Base-by-base conservation (phyloP, 768 basidiomycete species). In the Xerocomellus amylosporus region DNA sequence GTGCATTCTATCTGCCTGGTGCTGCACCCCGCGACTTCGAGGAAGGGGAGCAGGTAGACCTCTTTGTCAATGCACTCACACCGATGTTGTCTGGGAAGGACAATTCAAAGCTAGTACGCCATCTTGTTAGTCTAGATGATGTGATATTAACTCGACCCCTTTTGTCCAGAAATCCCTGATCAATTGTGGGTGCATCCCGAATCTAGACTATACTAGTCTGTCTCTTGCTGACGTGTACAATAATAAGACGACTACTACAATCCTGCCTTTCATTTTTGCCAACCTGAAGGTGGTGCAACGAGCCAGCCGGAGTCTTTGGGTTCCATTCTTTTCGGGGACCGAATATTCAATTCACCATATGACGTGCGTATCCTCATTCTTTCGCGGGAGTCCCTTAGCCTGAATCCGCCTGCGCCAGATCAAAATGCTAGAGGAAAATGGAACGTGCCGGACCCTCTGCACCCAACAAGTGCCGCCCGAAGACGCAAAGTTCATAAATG, bases 271-370 rank as follows among this genome's bases (percentile, higher is more conserved):
- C 85, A 84, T 57, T 97, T 98, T 71, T 98, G 96, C 66, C 66
- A 82, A 54, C 96, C 96, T 24, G 73, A 78, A 39, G 86, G 75
- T 19, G 94, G 92, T 10, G 79, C 85, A 20, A 71, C 82, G 66
- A 82, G 82, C 61, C 85, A 86, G 66, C 88, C 92, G 4, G 94
- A 95, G 70, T 88, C 86, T 2, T 75, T 98, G 26, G 96, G 96
- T 7, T 91, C 91, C 17, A 94, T 98, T 63, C 75, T 98, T n/a
- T 97, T 97, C 61, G 96, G 96, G 15, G 96, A 98, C 76, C 80
- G 96, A 58, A 93, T 98, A 62, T 91, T 93, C 71, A 85, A 87
- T 64, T 92, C 92, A 4, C 90, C 87, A 2, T 98, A 93, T 65
- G 82, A 94, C 60, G 90, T 93, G 57, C 51, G 86, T 74, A 41